Percentiles rank a stretch among this genome's conserved stretches.
These are phyloP conservation scores for Coemansia sp. DNA, from an alignment of 192 early-diverging fungal species.

Conservation along the genomic window DNA sequence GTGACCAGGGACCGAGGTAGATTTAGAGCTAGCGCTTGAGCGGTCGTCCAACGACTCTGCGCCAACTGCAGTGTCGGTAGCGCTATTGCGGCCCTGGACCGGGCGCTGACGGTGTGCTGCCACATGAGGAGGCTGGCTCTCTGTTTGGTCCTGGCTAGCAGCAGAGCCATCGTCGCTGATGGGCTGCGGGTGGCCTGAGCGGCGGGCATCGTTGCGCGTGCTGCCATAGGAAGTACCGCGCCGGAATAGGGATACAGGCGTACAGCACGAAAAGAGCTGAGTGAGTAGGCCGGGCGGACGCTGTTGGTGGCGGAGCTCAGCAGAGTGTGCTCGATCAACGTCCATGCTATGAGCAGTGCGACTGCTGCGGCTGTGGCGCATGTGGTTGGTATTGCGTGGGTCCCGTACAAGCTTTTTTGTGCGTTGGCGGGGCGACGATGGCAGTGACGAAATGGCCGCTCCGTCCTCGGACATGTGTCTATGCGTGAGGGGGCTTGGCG, in stretches of 20 bases:
- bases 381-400: conserved; percentile 52
- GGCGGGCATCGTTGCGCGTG: conserved; percentile 44
- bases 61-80: conserved; percentile 45
- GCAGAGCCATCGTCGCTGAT: conserved; percentile 10
- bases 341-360: conserved; percentile 55
- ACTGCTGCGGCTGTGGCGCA: conserved; percentile 34
- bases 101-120: conserved; percentile 16
- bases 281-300: conserved; percentile 34
- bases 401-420: conserved; percentile 54
- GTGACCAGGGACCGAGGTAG: conserved; percentile 22
- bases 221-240: conserved; percentile 51
- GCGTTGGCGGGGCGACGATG: conserved; percentile 33
- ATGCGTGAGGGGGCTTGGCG: conserved; percentile 20
- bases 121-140: conserved; percentile 6
- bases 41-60: conserved; percentile 42
- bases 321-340: conserved; percentile 40
- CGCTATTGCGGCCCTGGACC: conserved; percentile 24
- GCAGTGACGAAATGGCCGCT: conserved; percentile 13
- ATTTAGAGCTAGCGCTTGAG: conserved; percentile 34
- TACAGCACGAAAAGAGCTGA: conserved; percentile 54
- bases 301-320: conserved; percentile 24
- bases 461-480: conserved; percentile 44
- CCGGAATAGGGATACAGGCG: conserved; percentile 52
- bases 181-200: conserved; percentile 18
- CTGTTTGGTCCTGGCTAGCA: conserved; percentile 14